Conservation (phyloP, 169 alveolate species). For the Eimeria acervulina region DNA sequence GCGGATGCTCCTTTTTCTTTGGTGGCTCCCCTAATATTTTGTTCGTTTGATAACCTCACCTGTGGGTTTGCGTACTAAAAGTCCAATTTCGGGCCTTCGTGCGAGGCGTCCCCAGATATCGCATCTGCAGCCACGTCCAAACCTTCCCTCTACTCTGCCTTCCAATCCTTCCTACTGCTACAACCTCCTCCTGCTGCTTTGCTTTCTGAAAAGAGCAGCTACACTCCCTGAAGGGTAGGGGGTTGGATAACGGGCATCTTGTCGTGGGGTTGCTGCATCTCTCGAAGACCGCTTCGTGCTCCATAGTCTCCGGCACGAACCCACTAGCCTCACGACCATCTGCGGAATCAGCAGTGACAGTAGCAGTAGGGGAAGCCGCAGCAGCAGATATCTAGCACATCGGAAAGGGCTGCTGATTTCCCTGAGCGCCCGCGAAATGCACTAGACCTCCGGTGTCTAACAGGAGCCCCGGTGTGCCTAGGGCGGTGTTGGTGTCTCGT, state of each 20-base stretch:
- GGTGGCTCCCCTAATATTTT: constrained; percentile 38
- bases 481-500: constrained; percentile 55
- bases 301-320: neutral
- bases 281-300: constrained; percentile 3
- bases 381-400: neutral
- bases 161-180: neutral
- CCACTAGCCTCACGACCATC: constrained; percentile 10
- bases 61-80: constrained; percentile 52
- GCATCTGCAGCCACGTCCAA: constrained; percentile 37
- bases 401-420: neutral
- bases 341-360: constrained; percentile 32
- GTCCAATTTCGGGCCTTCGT: neutral
- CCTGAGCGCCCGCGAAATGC: constrained; percentile 47
- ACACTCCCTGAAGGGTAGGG: constrained; percentile 10
- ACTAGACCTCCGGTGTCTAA: neutral
- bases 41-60: constrained; percentile 43
- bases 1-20: neutral
- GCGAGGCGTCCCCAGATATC: constrained; percentile 64
- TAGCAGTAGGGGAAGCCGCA: constrained; percentile 5
- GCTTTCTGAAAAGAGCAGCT: neutral
- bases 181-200: neutral
- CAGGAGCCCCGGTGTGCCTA: constrained; percentile 47
- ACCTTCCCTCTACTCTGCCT: constrained; percentile 15
- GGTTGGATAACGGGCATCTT: constrained; percentile 8
- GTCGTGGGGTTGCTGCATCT: neutral